Evolutionary conservation across 768 basidiomycete genomes (phyloP).

Genomic region (Galerina sulciceps): DNA sequence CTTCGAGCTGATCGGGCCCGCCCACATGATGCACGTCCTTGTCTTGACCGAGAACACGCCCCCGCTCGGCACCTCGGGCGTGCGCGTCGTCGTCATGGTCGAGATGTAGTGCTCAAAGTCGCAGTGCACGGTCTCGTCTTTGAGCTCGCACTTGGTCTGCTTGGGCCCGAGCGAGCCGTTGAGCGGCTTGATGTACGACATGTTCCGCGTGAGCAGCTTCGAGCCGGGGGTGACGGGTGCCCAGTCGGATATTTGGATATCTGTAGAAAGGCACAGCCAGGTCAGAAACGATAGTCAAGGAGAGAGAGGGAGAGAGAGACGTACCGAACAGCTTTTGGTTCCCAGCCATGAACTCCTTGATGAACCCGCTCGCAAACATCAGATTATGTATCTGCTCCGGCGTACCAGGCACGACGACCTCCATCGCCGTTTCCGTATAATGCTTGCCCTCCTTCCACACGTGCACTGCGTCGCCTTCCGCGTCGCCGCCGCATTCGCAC

Average conservation of each 20-base stretch:
- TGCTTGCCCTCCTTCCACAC: conserved; percentile 75
- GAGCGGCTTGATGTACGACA: conserved; percentile 96
- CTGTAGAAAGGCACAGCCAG: conserved; percentile 47
- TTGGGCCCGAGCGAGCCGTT: conserved; percentile 88
- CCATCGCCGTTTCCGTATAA: conserved; percentile 74
- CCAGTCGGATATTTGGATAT: conserved; percentile 97
- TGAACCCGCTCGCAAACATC: conserved; percentile 94
- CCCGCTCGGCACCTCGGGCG: conserved; percentile 95
- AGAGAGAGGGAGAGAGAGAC: conserved; percentile 27
- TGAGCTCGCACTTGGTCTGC: conserved; percentile 94
- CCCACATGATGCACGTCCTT: conserved; percentile 94
- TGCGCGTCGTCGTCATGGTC: conserved; percentile 87
- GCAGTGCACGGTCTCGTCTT: conserved; percentile 78
- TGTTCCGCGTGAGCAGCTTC: conserved; percentile 80
- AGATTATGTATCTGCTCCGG: conserved; percentile 96
- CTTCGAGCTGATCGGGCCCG: conserved; percentile 72
- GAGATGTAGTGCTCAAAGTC: conserved; percentile 86
- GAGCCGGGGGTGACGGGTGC: conserved; percentile 64
- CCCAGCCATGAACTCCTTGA: conserved; percentile 91
- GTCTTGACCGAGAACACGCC: conserved; percentile 94
- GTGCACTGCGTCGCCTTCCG: conserved; percentile 72
- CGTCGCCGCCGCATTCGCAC: conserved; percentile 14
- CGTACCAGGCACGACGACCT: conserved; percentile 81
- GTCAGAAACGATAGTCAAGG: neutral
- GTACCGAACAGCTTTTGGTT: conserved; percentile 88